Conservation (phyloP, 768 basidiomycete species). For the Boletus rubescentipes region DNA sequence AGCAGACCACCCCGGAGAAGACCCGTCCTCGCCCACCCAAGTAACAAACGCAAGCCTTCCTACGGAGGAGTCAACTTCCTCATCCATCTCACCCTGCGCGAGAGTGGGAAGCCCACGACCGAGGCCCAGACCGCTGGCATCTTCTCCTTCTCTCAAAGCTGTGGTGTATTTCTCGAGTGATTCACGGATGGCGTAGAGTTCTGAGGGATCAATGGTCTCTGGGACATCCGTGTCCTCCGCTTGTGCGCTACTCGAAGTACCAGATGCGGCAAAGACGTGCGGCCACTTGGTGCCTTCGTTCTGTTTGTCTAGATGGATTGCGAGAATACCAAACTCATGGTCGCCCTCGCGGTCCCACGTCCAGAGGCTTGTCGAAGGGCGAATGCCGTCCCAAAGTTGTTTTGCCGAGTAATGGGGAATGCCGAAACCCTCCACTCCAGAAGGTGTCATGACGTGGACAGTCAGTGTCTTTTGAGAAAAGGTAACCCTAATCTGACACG, state of each 20-base stretch:
- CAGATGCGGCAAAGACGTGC: slow-evolving; percentile 70
- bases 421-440: slow-evolving; percentile 30
- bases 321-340: slow-evolving; percentile 65
- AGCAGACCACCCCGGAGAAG: slow-evolving; percentile 42
- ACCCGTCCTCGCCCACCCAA: slow-evolving; percentile 59
- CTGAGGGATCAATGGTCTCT: slow-evolving; percentile 86
- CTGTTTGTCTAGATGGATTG: slow-evolving; percentile 84
- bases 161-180: slow-evolving; percentile 84
- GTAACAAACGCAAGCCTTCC: slow-evolving; percentile 66
- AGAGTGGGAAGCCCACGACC: slow-evolving; percentile 76
- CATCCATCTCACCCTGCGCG: slow-evolving; percentile 86
- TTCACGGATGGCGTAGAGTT: slow-evolving; percentile 76
- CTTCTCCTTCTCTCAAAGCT: slow-evolving; percentile 55
- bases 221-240: slow-evolving; percentile 65
- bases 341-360: slow-evolving; percentile 85
- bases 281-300: slow-evolving; percentile 85
- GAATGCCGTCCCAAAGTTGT: slow-evolving; percentile 78
- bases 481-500: slow-evolving; percentile 60
- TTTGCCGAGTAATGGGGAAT: slow-evolving; percentile 62
- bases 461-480: slow-evolving; percentile 68
- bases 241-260: slow-evolving; percentile 28
- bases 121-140: slow-evolving; percentile 59
- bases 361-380: slow-evolving; percentile 82
- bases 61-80: slow-evolving; percentile 77
- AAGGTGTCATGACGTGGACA: slow-evolving; percentile 51